Evolutionary conservation across 768 basidiomycete species (phyloP).

Genomic region (Gloeopeniophorella convolvens): DNA sequence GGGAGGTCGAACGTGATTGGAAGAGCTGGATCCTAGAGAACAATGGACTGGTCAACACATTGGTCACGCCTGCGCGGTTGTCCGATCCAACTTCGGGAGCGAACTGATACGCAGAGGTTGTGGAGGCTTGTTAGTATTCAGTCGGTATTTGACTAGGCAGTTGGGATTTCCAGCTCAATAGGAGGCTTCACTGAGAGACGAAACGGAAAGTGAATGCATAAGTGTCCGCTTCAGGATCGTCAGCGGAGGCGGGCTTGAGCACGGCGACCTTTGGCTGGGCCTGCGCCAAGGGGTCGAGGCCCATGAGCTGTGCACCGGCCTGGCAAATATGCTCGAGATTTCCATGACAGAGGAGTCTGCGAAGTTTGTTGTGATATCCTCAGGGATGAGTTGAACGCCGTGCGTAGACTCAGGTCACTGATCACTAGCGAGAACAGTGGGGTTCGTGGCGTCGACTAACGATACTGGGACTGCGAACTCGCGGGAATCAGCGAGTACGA

Average conservation of each 20-base stretch:
- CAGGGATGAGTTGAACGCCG: conserved; percentile 31
- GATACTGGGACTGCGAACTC: conserved; percentile 35
- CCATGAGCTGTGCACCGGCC: conserved; percentile 52
- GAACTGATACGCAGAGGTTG: no score
- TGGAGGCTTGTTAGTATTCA: no score
- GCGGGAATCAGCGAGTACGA: conserved; percentile 23
- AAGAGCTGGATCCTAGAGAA: no score
- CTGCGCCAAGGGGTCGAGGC: conserved; percentile 52
- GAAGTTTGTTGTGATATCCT: conserved; percentile 21
- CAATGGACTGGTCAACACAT: no score
- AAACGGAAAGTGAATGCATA: no score
- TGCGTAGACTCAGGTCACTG: conserved; percentile 38
- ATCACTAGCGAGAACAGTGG: conserved; percentile 54
- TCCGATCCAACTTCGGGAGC: no score
- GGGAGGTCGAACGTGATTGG: no score
- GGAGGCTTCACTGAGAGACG: no score
- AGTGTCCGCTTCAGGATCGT: conserved; percentile 35
- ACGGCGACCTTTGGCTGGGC: conserved; percentile 70
- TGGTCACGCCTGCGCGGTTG: no score
- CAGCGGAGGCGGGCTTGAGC: conserved; percentile 33
- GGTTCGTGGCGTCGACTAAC: conserved; percentile 70
- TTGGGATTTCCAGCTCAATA: no score
- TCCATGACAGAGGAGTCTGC: conserved; percentile 18
- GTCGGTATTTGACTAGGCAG: no score
- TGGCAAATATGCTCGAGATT: conserved; percentile 48